Evolutionary conservation across 306 rosid genomes (phyloP), one percentile per base, ranked within the genome.

Genomic region (Lotus japonicus): DNA sequence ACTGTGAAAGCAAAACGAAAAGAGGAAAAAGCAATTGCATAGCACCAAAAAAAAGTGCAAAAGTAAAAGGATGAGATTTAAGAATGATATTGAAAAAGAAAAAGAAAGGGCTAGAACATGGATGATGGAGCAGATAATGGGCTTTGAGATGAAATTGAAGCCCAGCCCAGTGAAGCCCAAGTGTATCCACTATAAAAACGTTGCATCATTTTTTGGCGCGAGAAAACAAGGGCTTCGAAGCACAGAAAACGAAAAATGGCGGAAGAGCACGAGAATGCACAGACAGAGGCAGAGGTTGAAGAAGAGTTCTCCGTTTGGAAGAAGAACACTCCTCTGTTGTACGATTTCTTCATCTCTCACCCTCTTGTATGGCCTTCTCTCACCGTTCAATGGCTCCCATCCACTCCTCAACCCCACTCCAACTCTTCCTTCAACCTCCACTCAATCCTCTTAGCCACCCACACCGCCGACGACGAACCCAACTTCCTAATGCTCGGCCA

Each of bases 351-450:
- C 71, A 62, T 92, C 26, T 90, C 98, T 5, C 88, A 90, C 50
- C 81, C 97, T 46, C 96, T 90, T 4, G 87, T 79, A 79, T 92
- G 97, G 97, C 98, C 98, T 6, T 90, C 98, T 63, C 97, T 92
- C 67, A 90, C 97, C 6, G 94, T 92, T 72, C 85, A 94, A n/a
- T 77, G 73, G 69, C n/a, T 77, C 10, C 82, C 77, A 0, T 58
- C 82, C 12, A 35, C 81, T 35, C 84, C 90, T 0, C 66, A 70
- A 48, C 83, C 87, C 8, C 73, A 82, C 70, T 4, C 77, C 2
- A 50, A 86, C 44, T 67, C 95, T 57, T 86, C 89, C 18, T 82
- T 90, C 73, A 74, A 79, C 66, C 58, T 62, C 45, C 99, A 90
- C 75, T 85, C 71, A 35, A 89, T 94, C 44, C 75, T 94, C 9